Evolutionary conservation across 2,329 filamentous ascomycete species (phyloP), one percentile per base, ranked within the genome.

Genomic region (Pseudogymnoascus sp.): DNA sequence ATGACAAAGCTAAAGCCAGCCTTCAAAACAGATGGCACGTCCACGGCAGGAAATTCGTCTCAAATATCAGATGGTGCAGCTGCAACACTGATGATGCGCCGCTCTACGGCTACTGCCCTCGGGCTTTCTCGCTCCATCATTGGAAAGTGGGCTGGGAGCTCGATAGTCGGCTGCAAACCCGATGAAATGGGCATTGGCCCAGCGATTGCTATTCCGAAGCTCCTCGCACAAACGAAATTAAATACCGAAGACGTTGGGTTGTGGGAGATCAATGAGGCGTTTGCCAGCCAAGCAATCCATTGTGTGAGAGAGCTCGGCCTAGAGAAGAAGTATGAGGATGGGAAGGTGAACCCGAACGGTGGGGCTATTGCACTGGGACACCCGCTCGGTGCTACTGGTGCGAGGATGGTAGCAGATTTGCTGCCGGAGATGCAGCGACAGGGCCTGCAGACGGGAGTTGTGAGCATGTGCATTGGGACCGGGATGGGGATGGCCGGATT

Each of bases 161-260:
- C 85, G 30, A 86, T 90, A 9, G 84, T 86, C 0, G 92, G 93
- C 11, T 95, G 90, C 71, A 80, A 79, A 59, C 92, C 93, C 0
- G 91, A 96, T 70, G 91, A 96, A 80, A 97, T 97, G 93, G 92
- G 93, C 38, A 80, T 97, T 62, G 92, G 93, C 0, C 92, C 93
- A 0, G 90, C 91, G 0, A 71, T 96, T 28, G 92, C 90, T 0
- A 93, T 97, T 59, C 92, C 92, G 6, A 89, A 87, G 71, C 79
- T 96, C 18, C 79, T 97, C n/a, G 73, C 77, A 15, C 82, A 84
- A 63, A 82, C 87, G 1, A 90, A 86, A 0, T 72, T 97, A 12
- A 71, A 75, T 43, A 86, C 78, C 11, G 77, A 79, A 2, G 90
- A 97, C 62, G 83, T 97, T 0, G 82, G 87, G 36, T 78, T 94